These are phyloP conservation scores for Pochonia chlamydosporia DNA, from an alignment of 2,329 filamentous ascomycete genomes.

Conservation along the genomic window DNA sequence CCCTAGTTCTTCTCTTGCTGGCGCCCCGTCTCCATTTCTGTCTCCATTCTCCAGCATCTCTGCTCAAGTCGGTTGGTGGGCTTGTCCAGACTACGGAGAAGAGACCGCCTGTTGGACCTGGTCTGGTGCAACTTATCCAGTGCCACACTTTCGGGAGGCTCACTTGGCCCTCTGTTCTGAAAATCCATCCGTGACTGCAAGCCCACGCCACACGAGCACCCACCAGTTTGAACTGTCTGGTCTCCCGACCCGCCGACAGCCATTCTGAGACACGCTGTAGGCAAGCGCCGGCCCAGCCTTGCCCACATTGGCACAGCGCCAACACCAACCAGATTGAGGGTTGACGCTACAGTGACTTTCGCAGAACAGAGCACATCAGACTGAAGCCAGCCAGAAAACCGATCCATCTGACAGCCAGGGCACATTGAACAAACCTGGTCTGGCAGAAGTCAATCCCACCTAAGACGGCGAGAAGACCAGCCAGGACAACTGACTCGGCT, in stretches of 20 bases:
- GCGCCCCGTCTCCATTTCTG: constrained; percentile 2
- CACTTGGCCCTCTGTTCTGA: neutral
- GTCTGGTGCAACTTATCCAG: neutral
- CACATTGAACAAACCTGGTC: too few species aligned
- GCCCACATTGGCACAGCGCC: constrained; percentile 1
- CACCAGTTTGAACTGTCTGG: too few species aligned
- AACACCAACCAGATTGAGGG: too few species aligned
- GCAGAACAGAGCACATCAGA: too few species aligned
- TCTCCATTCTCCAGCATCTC: constrained; percentile 3
- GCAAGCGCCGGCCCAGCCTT: constrained; percentile 11
- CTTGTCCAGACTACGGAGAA: neutral
- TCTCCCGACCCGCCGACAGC: constrained; percentile 11
- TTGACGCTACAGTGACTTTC: too few species aligned
- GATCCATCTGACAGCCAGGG: too few species aligned
- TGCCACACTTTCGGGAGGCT: neutral
- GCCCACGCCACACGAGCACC: too few species aligned
- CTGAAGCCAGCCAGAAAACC: too few species aligned
- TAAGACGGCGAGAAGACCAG: too few species aligned
- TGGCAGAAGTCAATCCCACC: too few species aligned
- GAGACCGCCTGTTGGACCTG: constrained; percentile 5
- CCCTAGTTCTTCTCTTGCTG: constrained; percentile 4
- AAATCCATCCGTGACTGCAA: too few species aligned
- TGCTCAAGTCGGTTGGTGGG: neutral
- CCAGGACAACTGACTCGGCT: constrained; percentile 8
- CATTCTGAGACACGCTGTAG: constrained; percentile 12